Evolutionary conservation across 1,284 basidiomycete genomes (phyloP).

Genomic region (Kwoniella shivajii): DNA sequence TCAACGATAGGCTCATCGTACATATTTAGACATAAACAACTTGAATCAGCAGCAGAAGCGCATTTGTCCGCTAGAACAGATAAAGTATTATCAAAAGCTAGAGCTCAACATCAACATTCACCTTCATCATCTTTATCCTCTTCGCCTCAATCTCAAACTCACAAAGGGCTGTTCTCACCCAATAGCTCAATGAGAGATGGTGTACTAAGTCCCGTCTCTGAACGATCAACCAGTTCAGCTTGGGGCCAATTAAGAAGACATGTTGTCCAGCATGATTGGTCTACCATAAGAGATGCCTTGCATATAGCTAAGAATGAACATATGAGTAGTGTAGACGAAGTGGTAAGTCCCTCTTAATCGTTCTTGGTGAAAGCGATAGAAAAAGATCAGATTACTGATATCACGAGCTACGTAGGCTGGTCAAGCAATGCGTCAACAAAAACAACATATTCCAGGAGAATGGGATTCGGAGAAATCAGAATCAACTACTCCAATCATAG

Average conservation of each 20-base stretch:
- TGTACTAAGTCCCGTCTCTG: conserved; percentile 8
- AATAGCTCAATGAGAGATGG: background rate
- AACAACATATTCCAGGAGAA: conserved; percentile 16
- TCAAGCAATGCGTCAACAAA: conserved; percentile 21
- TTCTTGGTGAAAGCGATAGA: too few relatives aligned
- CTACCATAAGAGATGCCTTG: conserved; percentile 63
- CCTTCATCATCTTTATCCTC: conserved; percentile 24
- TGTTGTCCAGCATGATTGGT: conserved; percentile 57
- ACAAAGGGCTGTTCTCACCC: conserved; percentile 6
- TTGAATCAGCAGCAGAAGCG: conserved; percentile 38
- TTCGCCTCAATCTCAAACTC: conserved; percentile 22
- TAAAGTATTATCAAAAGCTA: conserved; percentile 35
- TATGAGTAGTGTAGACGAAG: conserved; percentile 74
- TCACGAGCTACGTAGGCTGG: conserved; percentile 19
- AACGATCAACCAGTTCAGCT: conserved; percentile 5
- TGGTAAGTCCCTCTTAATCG: conserved; percentile 60
- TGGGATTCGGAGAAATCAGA: background rate
- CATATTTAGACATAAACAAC: conserved; percentile 54
- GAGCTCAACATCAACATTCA: conserved; percentile 26
- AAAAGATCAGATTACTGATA: too few relatives aligned
- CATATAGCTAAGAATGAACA: conserved; percentile 67
- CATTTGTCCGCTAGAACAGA: conserved; percentile 44
- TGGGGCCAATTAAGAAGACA: conserved; percentile 53
- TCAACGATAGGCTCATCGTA: conserved; percentile 44
- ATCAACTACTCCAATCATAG: conserved; percentile 21